These are phyloP conservation scores for Aspergillus sp. DNA, from an alignment of 2,329 filamentous ascomycete genomes.

Conservation along the genomic window DNA sequence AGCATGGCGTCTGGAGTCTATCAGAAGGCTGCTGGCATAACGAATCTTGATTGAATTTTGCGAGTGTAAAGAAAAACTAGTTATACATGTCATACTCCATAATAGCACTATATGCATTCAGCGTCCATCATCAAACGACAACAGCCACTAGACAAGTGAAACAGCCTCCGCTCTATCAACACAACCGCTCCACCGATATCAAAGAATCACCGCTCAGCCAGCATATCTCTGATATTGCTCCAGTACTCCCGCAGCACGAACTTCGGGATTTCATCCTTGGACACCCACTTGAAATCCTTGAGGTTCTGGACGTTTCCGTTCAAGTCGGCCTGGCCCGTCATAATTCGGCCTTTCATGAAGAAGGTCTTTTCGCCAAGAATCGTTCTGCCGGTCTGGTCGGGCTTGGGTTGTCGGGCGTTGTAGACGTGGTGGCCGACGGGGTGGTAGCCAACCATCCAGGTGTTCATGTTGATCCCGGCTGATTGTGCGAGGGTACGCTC, in stretches of 20 bases:
- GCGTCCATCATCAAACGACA: constrained; percentile 2
- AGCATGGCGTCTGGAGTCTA: constrained; percentile 10
- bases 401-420: constrained; percentile 45
- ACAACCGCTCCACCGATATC: constrained; percentile 5
- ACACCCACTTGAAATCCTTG: constrained; percentile 84
- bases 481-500: constrained; percentile 69
- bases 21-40: not conserved
- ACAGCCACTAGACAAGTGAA: not conserved
- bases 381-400: constrained; percentile 33
- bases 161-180: constrained; percentile 6
- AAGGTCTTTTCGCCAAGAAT: constrained; percentile 74
- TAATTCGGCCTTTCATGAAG: constrained; percentile 92
- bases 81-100: constrained; percentile 31
- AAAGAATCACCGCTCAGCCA: constrained; percentile 61
- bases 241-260: constrained; percentile 64
- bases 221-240: constrained; percentile 70
- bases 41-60: not conserved
- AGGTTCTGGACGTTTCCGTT: constrained; percentile 64
- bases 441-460: constrained; percentile 88
- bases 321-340: constrained; percentile 90
- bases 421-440: constrained; percentile 74
- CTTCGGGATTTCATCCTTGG: constrained; percentile 75
- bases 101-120: constrained; percentile 31
- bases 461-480: constrained; percentile 94
- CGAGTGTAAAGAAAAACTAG: constrained; percentile 19